Percentiles rank a stretch among this genome's conserved stretches.
These are phyloP conservation scores for Colletotrichum paranaense DNA, from an alignment of 2,329 filamentous ascomycete genomes.

Conservation along the genomic window DNA sequence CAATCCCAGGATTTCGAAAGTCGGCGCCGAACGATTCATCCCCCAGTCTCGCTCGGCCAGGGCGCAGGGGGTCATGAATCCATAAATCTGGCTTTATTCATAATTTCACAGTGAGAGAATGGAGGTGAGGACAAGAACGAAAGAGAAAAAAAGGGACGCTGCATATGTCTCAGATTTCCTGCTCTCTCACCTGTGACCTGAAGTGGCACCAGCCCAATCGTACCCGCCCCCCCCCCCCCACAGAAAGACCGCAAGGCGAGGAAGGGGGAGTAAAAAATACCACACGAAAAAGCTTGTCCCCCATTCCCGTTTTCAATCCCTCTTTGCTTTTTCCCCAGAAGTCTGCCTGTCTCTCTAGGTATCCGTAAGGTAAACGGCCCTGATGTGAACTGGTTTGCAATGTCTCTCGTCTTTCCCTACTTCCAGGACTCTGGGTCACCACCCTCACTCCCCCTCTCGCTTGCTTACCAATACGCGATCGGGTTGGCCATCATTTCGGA, in stretches of 20 bases:
- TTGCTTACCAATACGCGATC: too few species aligned
- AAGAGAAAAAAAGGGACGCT: background rate
- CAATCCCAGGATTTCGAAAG: background rate
- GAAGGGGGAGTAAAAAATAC: background rate
- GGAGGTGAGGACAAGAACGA: background rate
- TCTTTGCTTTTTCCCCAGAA: background rate
- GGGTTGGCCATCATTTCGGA: too few species aligned
- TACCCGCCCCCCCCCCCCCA: too few species aligned
- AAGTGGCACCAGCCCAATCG: background rate
- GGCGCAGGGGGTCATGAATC: background rate
- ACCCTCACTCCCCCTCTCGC: too few species aligned
- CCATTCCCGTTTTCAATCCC: background rate
- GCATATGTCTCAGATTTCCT: conserved; percentile 16
- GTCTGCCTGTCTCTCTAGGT: too few species aligned
- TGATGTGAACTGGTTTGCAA: background rate
- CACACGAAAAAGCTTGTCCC: background rate
- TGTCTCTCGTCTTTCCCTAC: conserved; percentile 6
- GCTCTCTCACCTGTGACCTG: background rate
- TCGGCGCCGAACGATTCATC: too few species aligned
- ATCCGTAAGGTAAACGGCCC: conserved; percentile 4
- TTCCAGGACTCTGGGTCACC: conserved; percentile 5
- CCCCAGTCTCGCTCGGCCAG: too few species aligned
- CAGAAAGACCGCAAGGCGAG: background rate
- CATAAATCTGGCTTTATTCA: background rate
- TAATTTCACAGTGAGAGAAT: background rate